Base-by-base conservation (phyloP, 2,329 filamentous ascomycete species). In the Sphaerulina vaccinii region DNA sequence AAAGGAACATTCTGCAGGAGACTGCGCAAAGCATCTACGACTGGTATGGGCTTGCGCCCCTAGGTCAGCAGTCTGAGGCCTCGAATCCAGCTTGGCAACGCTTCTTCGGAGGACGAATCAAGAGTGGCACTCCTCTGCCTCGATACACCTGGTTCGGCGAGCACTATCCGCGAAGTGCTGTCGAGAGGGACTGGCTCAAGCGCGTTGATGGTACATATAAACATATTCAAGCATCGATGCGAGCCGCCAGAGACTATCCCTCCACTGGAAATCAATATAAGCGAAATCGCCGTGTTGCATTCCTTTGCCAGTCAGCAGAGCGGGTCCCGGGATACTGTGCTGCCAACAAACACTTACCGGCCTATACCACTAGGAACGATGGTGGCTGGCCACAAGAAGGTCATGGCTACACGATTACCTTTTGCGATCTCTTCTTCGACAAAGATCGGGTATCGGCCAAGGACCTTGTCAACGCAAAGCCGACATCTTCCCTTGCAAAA, bases 351-450 rank as follows among this genome's bases (percentile, higher is more conserved):
- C 11, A 24, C 9, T 11, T 29, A 23, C 13, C 39, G 13, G 39
- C 39, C 13, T 42, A 42, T 22, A 42, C 39, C 11, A 42, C 23
- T 10, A 3, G 3, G 13, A 6, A 8, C 13, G 39, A 42, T 24
- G 23, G 10, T 3, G 22, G 6, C 19, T 42, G 39, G 39, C 39
- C 39, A 4, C 13, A 13, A 11, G 3, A 3, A 23, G 39, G 23
- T 8, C 27, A 13, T 24, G 19, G 21, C 19, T 42, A 29, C n/a
- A 42, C 39, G 3, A 27, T 42, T 3, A 23, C 39, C 4, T 42
- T 42, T 18, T 42, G 39, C 16, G 39, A 42, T 22, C 11, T 13
- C n/a, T 42, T 42, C 39, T 42, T 42, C 19, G 9, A 23, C 39
- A 24, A 42, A 16, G 39, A 23, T 29, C 39, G 39, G n/a, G 39